phyloP scores from a whole-genome alignment of 1,284 basidiomycete genomes.

The Cronartium quercuum region DNA sequence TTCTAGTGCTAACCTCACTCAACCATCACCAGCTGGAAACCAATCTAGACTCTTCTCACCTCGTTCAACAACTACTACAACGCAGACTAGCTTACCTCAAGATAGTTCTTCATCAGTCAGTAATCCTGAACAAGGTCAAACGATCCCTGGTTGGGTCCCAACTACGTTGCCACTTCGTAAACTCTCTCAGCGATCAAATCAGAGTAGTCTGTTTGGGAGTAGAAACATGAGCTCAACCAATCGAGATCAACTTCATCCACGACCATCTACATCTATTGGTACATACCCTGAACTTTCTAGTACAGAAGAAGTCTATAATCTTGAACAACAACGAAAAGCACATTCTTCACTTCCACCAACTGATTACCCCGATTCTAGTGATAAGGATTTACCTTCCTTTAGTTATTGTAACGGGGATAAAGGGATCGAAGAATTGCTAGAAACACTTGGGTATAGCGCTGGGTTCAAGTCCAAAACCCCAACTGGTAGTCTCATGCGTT shows the following conservation, averaged over 20 bases:
- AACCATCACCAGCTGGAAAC: not conserved
- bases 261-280: not conserved
- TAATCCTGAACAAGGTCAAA: not conserved
- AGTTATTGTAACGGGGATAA: constrained; percentile 21
- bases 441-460: constrained; percentile 21
- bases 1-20: not conserved
- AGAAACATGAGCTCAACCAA: not conserved
- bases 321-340: not conserved
- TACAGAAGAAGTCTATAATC: not conserved
- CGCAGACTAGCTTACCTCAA: constrained; percentile 18
- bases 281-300: not conserved
- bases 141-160: not conserved
- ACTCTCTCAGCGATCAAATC: not conserved
- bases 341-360: not conserved
- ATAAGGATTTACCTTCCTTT: constrained; percentile 15
- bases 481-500: not conserved
- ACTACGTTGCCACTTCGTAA: not conserved
- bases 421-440: constrained; percentile 34
- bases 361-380: not conserved
- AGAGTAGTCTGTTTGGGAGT: not conserved
- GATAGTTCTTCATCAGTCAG: not conserved
- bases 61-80: not conserved
- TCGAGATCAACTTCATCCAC: not conserved
- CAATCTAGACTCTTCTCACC: not conserved
- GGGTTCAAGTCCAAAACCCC: not conserved